These are phyloP conservation scores for Basidioascus undulatus DNA, from an alignment of 768 basidiomycete genomes.

Conservation along the genomic window DNA sequence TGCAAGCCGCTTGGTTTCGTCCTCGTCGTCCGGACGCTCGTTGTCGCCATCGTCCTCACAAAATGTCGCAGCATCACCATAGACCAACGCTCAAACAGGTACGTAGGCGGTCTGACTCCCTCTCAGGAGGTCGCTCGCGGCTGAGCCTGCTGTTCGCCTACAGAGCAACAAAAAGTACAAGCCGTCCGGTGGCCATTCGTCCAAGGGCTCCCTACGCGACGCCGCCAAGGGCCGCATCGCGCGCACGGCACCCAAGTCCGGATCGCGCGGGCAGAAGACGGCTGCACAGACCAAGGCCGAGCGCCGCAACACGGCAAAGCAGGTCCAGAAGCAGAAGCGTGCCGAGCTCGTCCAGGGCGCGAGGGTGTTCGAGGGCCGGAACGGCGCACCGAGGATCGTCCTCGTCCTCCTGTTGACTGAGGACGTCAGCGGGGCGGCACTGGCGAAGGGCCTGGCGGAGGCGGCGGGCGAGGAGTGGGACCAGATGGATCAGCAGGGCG, in stretches of 20 bases:
- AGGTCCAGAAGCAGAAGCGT: constrained; percentile 48
- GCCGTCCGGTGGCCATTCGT: constrained; percentile 45
- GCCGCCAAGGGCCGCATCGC: constrained; percentile 36
- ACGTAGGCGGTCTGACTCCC: constrained; percentile 10
- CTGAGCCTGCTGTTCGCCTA: background rate
- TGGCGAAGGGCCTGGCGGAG: constrained; percentile 33
- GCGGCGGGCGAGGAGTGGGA: constrained; percentile 32
- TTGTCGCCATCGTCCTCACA: too few relatives aligned
- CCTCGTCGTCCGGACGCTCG: too few relatives aligned
- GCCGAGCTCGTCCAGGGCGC: constrained; percentile 40
- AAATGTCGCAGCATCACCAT: constrained; percentile 30
- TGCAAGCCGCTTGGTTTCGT: too few relatives aligned
- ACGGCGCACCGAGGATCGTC: constrained; percentile 62
- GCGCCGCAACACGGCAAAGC: constrained; percentile 63
- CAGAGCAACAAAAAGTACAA: constrained; percentile 84
- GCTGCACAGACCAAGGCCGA: constrained; percentile 47
- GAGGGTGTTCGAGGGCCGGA: constrained; percentile 42
- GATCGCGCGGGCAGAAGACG: constrained; percentile 8
- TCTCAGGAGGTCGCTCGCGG: background rate
- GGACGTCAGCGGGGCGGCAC: constrained; percentile 31
- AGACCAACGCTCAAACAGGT: constrained; percentile 70
- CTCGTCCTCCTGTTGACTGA: constrained; percentile 61
- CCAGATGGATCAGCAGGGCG: constrained; percentile 23
- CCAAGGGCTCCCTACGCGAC: constrained; percentile 62
- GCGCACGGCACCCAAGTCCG: constrained; percentile 4